These are phyloP conservation scores for Mucor irregularis DNA, from an alignment of 371 early-diverging fungal genomes.

Conservation along the genomic window DNA sequence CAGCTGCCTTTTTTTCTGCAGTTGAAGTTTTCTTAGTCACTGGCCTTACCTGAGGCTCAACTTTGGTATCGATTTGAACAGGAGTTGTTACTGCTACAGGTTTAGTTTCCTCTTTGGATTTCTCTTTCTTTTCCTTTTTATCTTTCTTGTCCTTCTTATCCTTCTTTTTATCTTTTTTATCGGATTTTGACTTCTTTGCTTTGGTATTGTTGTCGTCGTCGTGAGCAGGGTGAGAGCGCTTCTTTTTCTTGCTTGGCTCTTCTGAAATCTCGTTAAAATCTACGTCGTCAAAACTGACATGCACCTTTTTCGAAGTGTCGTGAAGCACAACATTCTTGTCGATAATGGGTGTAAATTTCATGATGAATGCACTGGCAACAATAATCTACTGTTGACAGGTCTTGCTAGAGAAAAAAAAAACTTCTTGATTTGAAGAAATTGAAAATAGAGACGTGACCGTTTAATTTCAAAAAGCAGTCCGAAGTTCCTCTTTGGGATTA, in stretches of 20 bases:
- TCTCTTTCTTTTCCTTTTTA: conserved; percentile 15
- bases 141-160: conserved; percentile 13
- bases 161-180: conserved; percentile 17
- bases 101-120: neutral
- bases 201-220: neutral
- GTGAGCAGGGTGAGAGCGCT: conserved; percentile 9
- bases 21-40: neutral
- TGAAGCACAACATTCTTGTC: conserved; percentile 24
- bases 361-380: neutral
- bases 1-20: neutral
- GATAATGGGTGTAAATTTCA: conserved; percentile 37
- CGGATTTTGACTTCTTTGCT: neutral
- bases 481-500: too few species aligned
- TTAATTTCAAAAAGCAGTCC: neutral
- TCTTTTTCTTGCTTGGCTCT: too few species aligned
- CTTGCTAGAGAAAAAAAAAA: neutral
- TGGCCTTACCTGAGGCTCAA: too few species aligned
- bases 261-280: neutral
- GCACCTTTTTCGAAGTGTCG: conserved; percentile 33
- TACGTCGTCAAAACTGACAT: conserved; percentile 40
- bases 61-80: too few species aligned
- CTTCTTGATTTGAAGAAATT: neutral
- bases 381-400: too few species aligned
- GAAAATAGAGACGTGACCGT: neutral
- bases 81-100: neutral